These are phyloP conservation scores for Glebionis coronaria DNA, from an alignment of 129 eudicot genomes.

Conservation along the genomic window DNA sequence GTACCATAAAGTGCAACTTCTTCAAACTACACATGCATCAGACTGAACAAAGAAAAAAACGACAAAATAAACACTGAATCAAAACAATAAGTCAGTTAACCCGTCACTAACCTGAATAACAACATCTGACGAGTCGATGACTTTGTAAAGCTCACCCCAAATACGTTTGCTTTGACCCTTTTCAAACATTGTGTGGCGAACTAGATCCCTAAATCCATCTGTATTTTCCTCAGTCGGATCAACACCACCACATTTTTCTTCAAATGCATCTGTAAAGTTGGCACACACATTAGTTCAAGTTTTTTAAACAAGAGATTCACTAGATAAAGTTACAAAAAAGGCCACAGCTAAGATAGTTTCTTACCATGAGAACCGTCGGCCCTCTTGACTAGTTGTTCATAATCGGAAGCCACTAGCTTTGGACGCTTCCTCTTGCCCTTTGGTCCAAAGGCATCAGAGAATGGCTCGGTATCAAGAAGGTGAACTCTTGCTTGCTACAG, in stretches of 20 bases:
- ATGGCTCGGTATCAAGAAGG: slow-evolving; percentile 90
- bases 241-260: slow-evolving; percentile 63
- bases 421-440: slow-evolving; percentile 93
- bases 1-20: slow-evolving; percentile 3
- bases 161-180: slow-evolving; percentile 98
- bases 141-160: slow-evolving; percentile 99
- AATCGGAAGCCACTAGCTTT: slow-evolving; percentile 66
- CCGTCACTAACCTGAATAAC: slow-evolving; percentile 70
- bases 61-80: not conserved
- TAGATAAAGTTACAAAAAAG: not conserved
- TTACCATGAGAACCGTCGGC: slow-evolving; percentile 89
- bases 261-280: slow-evolving; percentile 69
- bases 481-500: slow-evolving; percentile 89
- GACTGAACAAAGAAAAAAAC: not conserved
- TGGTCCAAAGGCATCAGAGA: slow-evolving; percentile 90
- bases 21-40: not conserved
- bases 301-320: not conserved
- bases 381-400: slow-evolving; percentile 65
- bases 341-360: not conserved
- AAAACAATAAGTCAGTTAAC: not conserved
- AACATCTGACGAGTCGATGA: slow-evolving; percentile 95
- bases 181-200: slow-evolving; percentile 91
- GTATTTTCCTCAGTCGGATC: slow-evolving; percentile 48
- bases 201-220: slow-evolving; percentile 95
- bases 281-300: not conserved